Evolutionary conservation across 2,329 filamentous ascomycete species (phyloP).

Genomic region (Penicillium aurantiogriseum): DNA sequence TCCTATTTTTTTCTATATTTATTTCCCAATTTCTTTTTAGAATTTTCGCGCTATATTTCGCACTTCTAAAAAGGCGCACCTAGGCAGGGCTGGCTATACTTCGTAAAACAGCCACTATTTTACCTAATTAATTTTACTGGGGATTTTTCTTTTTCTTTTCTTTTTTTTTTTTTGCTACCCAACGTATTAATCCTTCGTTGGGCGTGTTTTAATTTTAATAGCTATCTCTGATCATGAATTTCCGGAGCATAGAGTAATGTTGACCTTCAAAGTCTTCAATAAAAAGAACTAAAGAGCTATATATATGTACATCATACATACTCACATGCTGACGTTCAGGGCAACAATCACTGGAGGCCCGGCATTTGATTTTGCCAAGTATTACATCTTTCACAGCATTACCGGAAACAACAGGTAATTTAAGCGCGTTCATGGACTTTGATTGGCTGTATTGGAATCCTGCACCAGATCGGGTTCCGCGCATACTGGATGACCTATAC

Average conservation of each 20-base stretch:
- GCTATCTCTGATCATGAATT: background rate
- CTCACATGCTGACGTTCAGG: conserved; percentile 22
- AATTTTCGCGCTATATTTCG: background rate
- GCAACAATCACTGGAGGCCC: conserved; percentile 11
- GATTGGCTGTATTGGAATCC: conserved; percentile 10
- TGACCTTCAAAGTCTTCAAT: background rate
- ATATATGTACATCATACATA: background rate
- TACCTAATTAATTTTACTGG: conserved; percentile 16
- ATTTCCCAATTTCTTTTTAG: background rate
- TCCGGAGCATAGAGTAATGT: background rate
- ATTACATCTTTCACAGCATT: conserved; percentile 1
- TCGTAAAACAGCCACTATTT: conserved; percentile 17
- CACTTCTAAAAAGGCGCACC: background rate
- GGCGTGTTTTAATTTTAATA: background rate
- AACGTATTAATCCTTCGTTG: background rate
- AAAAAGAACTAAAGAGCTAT: background rate
- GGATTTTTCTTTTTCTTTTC: background rate
- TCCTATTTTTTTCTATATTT: background rate
- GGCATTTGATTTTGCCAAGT: conserved; percentile 8
- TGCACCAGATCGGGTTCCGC: background rate
- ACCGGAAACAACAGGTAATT: background rate
- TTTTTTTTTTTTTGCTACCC: conserved; percentile 5
- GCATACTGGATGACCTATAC: conserved; percentile 10
- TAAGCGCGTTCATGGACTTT: background rate
- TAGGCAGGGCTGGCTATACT: conserved; percentile 16